Base-by-base conservation (phyloP, 2,329 filamentous ascomycete species). In the Lachnellula willkommii region DNA sequence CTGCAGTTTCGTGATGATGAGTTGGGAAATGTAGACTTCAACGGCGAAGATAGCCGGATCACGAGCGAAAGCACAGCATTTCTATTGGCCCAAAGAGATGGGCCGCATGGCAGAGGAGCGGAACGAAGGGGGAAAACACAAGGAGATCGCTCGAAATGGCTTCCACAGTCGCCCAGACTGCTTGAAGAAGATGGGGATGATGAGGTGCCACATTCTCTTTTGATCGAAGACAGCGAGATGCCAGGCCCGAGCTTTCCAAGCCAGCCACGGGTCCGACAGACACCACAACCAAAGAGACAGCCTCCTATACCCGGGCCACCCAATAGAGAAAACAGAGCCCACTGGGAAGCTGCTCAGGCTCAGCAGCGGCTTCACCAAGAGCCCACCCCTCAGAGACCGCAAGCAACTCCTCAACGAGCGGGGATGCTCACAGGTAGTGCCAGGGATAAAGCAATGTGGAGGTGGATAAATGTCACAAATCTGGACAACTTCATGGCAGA, bases 391-490 rank as follows among this genome's bases (percentile, higher is more conserved):
- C 52, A 46, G 36, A 43, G 42, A 32, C 53, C 56, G 15, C 57
- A 59, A 8, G 77, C 78, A 32, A 73, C 75, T 70, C 77, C 76
- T 61, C 78, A 77, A 60, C 77, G 75, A 56, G 75, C 74, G 37
- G 77, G 75, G 11, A 71, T 78, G 51, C 74, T 68, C 20, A 56
- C 74, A 52, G 74, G 78, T 28, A 80, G 83, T 65, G 81, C 84
- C 1, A 80, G 80, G 70, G 82, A 87, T 63, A 84, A 82, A 65
- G 87, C 87, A 20, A 78, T 89, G 76, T 89, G 85, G 82, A 77
- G 82, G 59, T 90, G 86, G 83, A 82, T 84, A 17, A 89, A 89
- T 64, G 84, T 88, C 40, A 79, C 80, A 54, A 87, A 89, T 64
- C 69, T 90, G 54, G 87, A 90, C 67, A 81, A 80, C 52, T 89